Evolutionary conservation across 2,329 filamentous ascomycete species (phyloP).

Genomic region (Pseudogymnoascus sp.): DNA sequence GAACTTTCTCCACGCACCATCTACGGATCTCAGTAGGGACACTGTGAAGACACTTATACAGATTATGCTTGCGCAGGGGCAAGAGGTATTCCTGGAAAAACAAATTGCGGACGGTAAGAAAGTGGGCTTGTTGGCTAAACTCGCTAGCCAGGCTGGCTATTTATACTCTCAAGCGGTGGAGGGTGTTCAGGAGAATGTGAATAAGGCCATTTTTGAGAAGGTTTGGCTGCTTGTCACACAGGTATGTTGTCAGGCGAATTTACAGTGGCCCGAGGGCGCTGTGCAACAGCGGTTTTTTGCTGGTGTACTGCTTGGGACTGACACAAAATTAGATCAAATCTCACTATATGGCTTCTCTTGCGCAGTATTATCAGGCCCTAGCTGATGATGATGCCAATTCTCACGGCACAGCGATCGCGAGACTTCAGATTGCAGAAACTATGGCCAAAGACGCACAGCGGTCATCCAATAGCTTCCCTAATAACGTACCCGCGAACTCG

Average conservation of each 20-base stretch:
- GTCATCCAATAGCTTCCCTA: conserved; percentile 70
- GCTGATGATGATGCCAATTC: conserved; percentile 83
- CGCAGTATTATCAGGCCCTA: conserved; percentile 88
- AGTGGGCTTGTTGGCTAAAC: conserved; percentile 78
- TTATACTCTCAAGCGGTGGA: conserved; percentile 82
- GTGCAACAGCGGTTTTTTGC: conserved; percentile 2
- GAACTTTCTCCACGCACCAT: conserved; percentile 95
- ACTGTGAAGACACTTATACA: conserved; percentile 92
- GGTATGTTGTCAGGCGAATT: conserved; percentile 39
- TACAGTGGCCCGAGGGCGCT: background rate
- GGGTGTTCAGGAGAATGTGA: conserved; percentile 85
- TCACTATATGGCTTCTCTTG: conserved; percentile 71
- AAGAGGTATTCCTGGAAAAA: conserved; percentile 96
- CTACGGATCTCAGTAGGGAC: conserved; percentile 88
- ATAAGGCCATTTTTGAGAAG: conserved; percentile 85
- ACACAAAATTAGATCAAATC: conserved; percentile 54
- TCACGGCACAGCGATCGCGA: conserved; percentile 75
- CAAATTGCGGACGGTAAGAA: conserved; percentile 91
- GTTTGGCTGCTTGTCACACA: conserved; percentile 80
- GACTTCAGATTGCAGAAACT: conserved; percentile 71
- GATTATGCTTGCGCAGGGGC: conserved; percentile 88
- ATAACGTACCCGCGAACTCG: conserved; percentile 66
- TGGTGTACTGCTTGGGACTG: conserved; percentile 3
- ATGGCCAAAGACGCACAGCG: conserved; percentile 71
- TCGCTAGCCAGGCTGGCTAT: conserved; percentile 83